A percentile compares a stretch with the other conserved stretches of the same genome.
These are phyloP conservation scores for Adansonia madagascariensis DNA, from an alignment of 441 rosid species.

Conservation along the genomic window DNA sequence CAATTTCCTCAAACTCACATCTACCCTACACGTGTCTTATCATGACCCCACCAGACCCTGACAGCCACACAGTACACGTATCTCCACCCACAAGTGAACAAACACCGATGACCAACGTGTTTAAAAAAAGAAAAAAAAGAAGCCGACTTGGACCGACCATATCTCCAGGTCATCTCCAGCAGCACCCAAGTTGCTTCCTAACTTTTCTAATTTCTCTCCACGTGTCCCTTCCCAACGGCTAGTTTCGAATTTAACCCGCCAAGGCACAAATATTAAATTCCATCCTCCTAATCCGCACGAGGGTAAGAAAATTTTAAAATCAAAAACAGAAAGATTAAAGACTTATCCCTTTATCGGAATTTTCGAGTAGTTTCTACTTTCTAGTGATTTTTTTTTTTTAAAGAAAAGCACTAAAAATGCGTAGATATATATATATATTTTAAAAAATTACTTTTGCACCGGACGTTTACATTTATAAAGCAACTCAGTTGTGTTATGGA, in stretches of 20 bases:
- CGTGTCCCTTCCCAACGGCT: conserved; percentile 62
- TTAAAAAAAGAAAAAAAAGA: conserved; percentile 9
- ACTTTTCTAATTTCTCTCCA: conserved; percentile 24
- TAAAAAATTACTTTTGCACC: background rate
- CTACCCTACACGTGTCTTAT: background rate
- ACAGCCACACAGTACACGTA: background rate
- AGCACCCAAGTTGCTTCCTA: conserved; percentile 34
- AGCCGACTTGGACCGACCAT: conserved; percentile 55
- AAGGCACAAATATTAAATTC: background rate
- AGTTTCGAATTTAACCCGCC: conserved; percentile 56
- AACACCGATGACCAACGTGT: conserved; percentile 31
- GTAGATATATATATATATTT: background rate
- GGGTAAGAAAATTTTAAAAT: background rate
- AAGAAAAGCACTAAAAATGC: background rate
- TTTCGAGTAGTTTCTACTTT: conserved; percentile 37
- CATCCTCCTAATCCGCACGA: background rate
- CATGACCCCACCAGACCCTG: background rate
- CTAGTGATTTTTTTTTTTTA: conserved; percentile 4
- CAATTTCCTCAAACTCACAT: background rate
- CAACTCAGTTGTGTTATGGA: conserved; percentile 7
- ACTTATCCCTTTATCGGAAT: conserved; percentile 15
- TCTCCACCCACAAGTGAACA: background rate
- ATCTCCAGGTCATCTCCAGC: conserved; percentile 44
- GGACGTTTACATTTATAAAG: conserved; percentile 15
- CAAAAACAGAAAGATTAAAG: background rate